These are phyloP conservation scores for Ascochyta rabiei DNA, from an alignment of 2,329 filamentous ascomycete genomes.

Conservation along the genomic window DNA sequence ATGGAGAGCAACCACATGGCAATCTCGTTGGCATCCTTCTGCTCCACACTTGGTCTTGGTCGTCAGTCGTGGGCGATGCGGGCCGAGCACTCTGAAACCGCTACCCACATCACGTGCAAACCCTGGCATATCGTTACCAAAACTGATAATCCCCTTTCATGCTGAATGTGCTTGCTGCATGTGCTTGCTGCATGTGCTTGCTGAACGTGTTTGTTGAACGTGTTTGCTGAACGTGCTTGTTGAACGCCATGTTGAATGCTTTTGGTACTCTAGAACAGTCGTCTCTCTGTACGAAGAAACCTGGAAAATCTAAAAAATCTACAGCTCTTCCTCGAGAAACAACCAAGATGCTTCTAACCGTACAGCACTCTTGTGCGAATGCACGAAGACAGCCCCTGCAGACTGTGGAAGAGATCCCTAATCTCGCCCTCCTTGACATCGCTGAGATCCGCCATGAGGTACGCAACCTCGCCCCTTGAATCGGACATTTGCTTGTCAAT, in stretches of 20 bases:
- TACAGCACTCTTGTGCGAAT: constrained; percentile 58
- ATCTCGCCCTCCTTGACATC: constrained; percentile 81
- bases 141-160: neutral
- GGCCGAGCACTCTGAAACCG: constrained; percentile 10
- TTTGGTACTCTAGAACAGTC: constrained; percentile 17
- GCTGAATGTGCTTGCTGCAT: neutral
- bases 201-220: neutral
- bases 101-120: constrained; percentile 3
- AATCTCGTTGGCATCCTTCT: constrained; percentile 10
- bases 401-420: constrained; percentile 80
- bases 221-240: neutral
- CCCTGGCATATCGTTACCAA: constrained; percentile 3
- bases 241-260: constrained; percentile 50
- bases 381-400: constrained; percentile 76
- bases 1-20: neutral
- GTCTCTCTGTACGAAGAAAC: constrained; percentile 2
- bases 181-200: neutral
- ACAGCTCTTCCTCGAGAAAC: neutral
- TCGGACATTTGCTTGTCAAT: constrained; percentile 99
- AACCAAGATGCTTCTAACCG: constrained; percentile 10
- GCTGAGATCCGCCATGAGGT: constrained; percentile 97
- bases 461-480: constrained; percentile 90
- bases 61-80: constrained; percentile 2
- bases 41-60: constrained; percentile 5
- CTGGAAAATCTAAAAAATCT: constrained; percentile 47